Evolutionary conservation across 2,329 filamentous ascomycete genomes (phyloP).

Genomic region (Cercospora sojina): DNA sequence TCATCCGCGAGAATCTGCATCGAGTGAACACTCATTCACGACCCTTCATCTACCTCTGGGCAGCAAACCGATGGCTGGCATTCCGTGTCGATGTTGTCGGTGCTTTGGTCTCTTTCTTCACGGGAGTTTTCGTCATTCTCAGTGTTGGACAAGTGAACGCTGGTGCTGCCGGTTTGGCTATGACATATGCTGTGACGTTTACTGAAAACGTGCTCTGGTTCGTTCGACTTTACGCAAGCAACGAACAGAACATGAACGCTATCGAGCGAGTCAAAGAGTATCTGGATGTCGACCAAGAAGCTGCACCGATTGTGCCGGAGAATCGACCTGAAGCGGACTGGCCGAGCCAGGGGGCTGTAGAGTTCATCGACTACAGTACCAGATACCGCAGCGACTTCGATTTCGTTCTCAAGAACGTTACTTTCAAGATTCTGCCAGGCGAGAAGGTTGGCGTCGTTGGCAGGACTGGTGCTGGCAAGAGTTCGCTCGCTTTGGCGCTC

Average conservation of each 20-base stretch:
- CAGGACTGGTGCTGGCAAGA: conserved; percentile 93
- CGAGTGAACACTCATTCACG: conserved; percentile 89
- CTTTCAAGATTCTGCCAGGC: conserved; percentile 77
- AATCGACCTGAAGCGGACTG: conserved; percentile 75
- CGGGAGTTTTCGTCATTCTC: conserved; percentile 83
- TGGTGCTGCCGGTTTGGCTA: conserved; percentile 85
- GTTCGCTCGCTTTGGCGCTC: conserved; percentile 85
- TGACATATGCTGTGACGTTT: conserved; percentile 95
- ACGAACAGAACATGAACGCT: conserved; percentile 99
- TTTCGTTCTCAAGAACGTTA: conserved; percentile 77
- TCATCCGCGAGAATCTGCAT: conserved; percentile 84
- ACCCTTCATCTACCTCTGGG: conserved; percentile 96
- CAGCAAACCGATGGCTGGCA: conserved; percentile 92
- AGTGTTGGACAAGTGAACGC: conserved; percentile 82
- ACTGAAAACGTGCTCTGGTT: conserved; percentile 97
- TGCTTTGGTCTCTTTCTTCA: conserved; percentile 88
- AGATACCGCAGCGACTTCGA: conserved; percentile 86
- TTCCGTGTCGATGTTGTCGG: conserved; percentile 89
- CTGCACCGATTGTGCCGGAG: conserved; percentile 71
- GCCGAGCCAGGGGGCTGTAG: conserved; percentile 80
- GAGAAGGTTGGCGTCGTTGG: conserved; percentile 98
- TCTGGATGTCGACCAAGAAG: conserved; percentile 92
- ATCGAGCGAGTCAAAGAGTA: conserved; percentile 98
- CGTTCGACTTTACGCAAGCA: conserved; percentile 86
- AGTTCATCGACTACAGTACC: conserved; percentile 87